Percentiles rank a stretch among this genome's conserved stretches.
phyloP scores from a whole-genome alignment of 768 basidiomycete genomes.

The Cytidiella melzeri region DNA sequence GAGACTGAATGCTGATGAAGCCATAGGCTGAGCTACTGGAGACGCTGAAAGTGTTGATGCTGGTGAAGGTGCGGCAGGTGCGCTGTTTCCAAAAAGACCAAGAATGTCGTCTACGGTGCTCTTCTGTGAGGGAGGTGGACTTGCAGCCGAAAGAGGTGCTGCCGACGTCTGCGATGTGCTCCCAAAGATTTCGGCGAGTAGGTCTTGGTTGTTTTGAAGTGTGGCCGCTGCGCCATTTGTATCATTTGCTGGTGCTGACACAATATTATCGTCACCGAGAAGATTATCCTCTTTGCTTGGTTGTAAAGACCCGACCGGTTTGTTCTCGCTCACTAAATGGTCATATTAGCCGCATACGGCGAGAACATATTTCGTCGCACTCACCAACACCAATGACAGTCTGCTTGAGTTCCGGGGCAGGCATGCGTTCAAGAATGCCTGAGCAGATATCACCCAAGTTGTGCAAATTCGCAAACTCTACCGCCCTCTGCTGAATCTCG shows the following conservation, averaged over 20 bases:
- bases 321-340: conserved; percentile 82
- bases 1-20: conserved; percentile 30
- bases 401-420: conserved; percentile 96
- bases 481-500: conserved; percentile 92
- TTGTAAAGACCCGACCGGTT: conserved; percentile 88
- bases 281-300: conserved; percentile 79
- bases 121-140: conserved; percentile 40
- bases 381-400: conserved; percentile 90
- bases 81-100: conserved; percentile 55
- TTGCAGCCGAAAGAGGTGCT: conserved; percentile 28
- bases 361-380: conserved; percentile 25
- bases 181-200: conserved; percentile 92
- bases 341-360: conserved; percentile 7
- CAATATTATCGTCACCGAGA: conserved; percentile 66
- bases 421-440: conserved; percentile 96
- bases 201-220: conserved; percentile 68
- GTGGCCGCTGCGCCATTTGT: conserved; percentile 28
- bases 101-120: conserved; percentile 85
- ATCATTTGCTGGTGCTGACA: conserved; percentile 32
- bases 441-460: conserved; percentile 65
- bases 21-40: conserved; percentile 2
- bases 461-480: conserved; percentile 89
- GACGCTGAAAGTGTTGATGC: conserved; percentile 13
- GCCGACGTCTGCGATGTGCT: conserved; percentile 32
- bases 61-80: conserved; percentile 18